Percentiles rank a stretch among this genome's conserved stretches.
phyloP scores from a whole-genome alignment of 2,329 filamentous ascomycete species.

The Pseudohalonectria lignicola region DNA sequence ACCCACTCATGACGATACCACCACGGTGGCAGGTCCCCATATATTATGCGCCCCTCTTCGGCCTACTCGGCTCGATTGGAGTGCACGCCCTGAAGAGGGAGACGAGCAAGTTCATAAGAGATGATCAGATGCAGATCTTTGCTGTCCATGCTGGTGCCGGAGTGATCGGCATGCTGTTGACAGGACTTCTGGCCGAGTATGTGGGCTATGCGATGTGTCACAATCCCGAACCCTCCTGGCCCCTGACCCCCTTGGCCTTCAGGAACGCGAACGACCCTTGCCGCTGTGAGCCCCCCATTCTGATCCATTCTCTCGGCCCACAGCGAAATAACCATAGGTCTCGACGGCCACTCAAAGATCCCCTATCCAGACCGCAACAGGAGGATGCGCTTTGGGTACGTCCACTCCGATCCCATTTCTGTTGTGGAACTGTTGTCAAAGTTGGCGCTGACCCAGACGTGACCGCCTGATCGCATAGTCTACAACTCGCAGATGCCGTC shows the following conservation, averaged over 20 bases:
- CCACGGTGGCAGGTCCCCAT: not conserved
- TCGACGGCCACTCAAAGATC: not conserved
- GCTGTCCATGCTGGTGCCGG: slow-evolving; percentile 46
- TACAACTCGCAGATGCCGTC: not conserved
- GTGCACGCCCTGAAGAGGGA: not conserved
- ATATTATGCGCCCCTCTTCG: not conserved
- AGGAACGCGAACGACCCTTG: no score
- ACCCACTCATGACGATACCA: no score
- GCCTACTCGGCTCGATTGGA: not conserved
- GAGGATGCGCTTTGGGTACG: not conserved
- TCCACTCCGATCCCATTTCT: no score
- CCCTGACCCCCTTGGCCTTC: no score
- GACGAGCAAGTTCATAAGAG: slow-evolving; percentile 38
- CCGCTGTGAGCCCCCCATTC: not conserved
- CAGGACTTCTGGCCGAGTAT: slow-evolving; percentile 40
- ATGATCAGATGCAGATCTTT: slow-evolving; percentile 41
- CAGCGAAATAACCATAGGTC: not conserved
- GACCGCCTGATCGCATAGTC: no score
- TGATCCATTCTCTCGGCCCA: no score
- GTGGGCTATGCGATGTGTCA: no score
- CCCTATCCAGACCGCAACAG: not conserved
- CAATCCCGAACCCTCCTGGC: no score
- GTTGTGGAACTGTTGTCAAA: no score
- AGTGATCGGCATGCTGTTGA: slow-evolving; percentile 45
- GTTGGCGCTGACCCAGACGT: no score